A percentile compares a stretch with the other conserved stretches of the same genome.
Conservation (phyloP, 768 basidiomycete genomes). For the Pleurotus tuber-regium region DNA sequence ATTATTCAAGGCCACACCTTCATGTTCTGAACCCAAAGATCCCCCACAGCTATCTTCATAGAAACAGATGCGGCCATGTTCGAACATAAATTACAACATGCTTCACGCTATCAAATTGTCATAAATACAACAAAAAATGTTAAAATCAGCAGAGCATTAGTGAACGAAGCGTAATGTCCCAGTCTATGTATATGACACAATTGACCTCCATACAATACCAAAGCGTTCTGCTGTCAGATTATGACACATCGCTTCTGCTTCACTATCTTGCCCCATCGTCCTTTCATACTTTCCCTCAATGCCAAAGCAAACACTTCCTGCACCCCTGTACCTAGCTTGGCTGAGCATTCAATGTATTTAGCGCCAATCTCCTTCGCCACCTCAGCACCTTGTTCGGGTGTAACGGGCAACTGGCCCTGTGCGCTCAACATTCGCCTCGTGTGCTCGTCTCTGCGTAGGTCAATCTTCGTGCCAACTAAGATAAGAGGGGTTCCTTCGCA, state of each 20-base stretch:
- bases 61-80: too few species aligned
- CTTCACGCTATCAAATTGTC: too few species aligned
- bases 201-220: too few species aligned
- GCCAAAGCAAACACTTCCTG: constrained; percentile 91
- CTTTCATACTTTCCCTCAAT: constrained; percentile 83
- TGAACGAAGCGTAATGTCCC: too few species aligned
- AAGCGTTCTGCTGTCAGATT: too few species aligned
- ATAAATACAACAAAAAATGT: too few species aligned
- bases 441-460: constrained; percentile 82
- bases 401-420: constrained; percentile 82
- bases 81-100: too few species aligned
- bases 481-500: constrained; percentile 88
- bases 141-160: too few species aligned
- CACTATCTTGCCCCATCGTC: constrained; percentile 71
- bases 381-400: constrained; percentile 75
- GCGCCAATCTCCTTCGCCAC: constrained; percentile 94
- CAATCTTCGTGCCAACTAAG: constrained; percentile 91
- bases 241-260: constrained; percentile 74
- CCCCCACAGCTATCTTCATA: too few species aligned
- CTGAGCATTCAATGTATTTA: constrained; percentile 90
- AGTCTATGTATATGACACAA: too few species aligned
- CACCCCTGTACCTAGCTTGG: constrained; percentile 88
- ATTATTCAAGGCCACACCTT: too few species aligned
- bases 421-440: constrained; percentile 87
- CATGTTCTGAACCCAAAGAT: too few species aligned